Evolutionary conservation across 176 grass and related monocot species (phyloP), one percentile per base, ranked within the genome.

Genomic region (Ampelocalamus luodianensis): DNA sequence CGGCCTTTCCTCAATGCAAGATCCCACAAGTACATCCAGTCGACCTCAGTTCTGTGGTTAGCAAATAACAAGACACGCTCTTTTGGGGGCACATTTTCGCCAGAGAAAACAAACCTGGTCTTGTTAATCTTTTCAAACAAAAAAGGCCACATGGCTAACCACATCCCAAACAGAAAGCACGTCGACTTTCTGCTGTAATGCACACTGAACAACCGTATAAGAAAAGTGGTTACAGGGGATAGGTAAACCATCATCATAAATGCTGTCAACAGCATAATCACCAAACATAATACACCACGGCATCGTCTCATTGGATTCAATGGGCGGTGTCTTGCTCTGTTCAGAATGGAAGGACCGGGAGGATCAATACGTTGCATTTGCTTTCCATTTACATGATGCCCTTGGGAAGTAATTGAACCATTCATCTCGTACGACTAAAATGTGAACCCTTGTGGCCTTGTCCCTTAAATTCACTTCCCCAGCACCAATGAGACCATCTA

Each of bases 1-100:
- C 77, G 79, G 51, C 90, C 91, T 91, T 98, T 98, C 79, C 93
- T 95, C 74, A 95, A 71, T 38, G 96, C 96, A 87, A 98, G 87
- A 94, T 98, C 89, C 93, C 93, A 98, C 50, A 98, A 75, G 42
- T 98, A 98, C 93, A 98, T 96, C 96, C 96, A 98, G 8, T 98
- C 93, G 24, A 98, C 93, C 87, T 98, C 91, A 51, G 93, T 98
- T 85, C 96, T 98, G 18, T 96, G 93, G 86, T 96, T 98, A 82
- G 93, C 93, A 85, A 96, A 94, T 46, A 98, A 68, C 73, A 98
- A 83, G 17, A 95, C 90, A 53, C 90, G 70, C 64, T 91, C 88
- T 60, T 91, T 87, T 22, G 77, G 45, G 0, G 83, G 96, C 46
- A 98, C 80, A 26, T 16, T 87, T 83, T 94, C 87, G 66, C 96